Conservation (phyloP, 148 eudicot species). For the Bassia scoparia region DNA sequence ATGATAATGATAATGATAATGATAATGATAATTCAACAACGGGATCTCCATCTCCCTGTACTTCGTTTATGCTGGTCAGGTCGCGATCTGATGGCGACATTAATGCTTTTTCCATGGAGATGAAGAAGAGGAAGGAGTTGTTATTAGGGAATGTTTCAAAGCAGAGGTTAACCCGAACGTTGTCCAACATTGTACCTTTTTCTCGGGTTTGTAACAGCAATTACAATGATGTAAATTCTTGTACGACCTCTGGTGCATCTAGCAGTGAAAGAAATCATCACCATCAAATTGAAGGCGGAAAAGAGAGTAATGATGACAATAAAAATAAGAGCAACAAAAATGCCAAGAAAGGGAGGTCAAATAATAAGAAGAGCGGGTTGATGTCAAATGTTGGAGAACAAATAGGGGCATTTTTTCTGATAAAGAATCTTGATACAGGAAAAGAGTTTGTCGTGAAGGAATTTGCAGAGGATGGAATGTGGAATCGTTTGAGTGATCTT, state of each 20-base stretch:
- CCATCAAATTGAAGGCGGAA: not conserved
- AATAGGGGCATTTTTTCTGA: conserved; percentile 61
- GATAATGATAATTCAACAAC: not conserved
- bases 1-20: too few species aligned
- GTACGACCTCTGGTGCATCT: not conserved
- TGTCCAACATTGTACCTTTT: conserved; percentile 37
- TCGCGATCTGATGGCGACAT: conserved; percentile 88
- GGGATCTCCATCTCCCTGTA: conserved; percentile 1
- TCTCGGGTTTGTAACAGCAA: conserved; percentile 32
- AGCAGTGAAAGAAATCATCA: not conserved
- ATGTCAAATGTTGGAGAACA: conserved; percentile 23
- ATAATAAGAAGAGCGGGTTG: conserved; percentile 10
- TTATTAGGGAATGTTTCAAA: conserved; percentile 64
- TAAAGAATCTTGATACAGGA: conserved; percentile 88
- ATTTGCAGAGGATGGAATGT: conserved; percentile 73
- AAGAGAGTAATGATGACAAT: not conserved
- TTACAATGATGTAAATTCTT: conserved; percentile 15
- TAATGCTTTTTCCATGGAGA: conserved; percentile 37
- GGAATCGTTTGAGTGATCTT: conserved; percentile 78
- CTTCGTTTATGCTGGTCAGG: conserved; percentile 42
- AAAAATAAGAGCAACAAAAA: not conserved
- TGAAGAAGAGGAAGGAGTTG: conserved; percentile 61
- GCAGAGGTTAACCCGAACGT: conserved; percentile 71
- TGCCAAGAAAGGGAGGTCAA: conserved; percentile 4
- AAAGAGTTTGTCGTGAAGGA: conserved; percentile 91